phyloP scores from a whole-genome alignment of 768 basidiomycete genomes.

The Nidularia pulvinata region DNA sequence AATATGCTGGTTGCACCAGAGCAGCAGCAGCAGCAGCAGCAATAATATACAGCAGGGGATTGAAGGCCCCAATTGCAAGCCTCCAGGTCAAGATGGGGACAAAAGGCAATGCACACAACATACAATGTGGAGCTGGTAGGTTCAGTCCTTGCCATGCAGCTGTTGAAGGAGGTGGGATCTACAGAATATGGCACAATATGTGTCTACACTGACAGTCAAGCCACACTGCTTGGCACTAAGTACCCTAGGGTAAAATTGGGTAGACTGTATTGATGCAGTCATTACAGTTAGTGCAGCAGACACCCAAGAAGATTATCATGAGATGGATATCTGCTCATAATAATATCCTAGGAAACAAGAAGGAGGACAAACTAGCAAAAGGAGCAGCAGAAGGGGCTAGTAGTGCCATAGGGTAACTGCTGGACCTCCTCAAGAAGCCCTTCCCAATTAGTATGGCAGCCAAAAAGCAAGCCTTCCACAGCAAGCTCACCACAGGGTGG shows the following conservation, averaged over 20 bases:
- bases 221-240: no score
- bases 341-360: constrained; percentile 8
- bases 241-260: no score
- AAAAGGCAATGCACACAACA: no score
- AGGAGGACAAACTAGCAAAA: constrained; percentile 10
- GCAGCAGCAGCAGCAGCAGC: no score
- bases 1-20: no score
- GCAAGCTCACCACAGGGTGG: no score
- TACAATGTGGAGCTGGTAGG: no score
- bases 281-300: background rate
- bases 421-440: background rate
- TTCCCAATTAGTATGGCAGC: background rate
- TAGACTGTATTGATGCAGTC: background rate
- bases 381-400: constrained; percentile 2
- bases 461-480: background rate
- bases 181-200: background rate
- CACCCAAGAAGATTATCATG: background rate
- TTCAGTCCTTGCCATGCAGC: background rate
- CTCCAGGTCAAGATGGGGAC: no score
- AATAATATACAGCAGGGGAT: no score
- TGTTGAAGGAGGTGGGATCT: background rate
- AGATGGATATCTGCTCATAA: constrained; percentile 9
- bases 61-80: no score
- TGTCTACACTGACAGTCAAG: background rate
- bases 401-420: background rate